Base-by-base conservation (phyloP, 1,284 basidiomycete species). In the Leccinum insolens region DNA sequence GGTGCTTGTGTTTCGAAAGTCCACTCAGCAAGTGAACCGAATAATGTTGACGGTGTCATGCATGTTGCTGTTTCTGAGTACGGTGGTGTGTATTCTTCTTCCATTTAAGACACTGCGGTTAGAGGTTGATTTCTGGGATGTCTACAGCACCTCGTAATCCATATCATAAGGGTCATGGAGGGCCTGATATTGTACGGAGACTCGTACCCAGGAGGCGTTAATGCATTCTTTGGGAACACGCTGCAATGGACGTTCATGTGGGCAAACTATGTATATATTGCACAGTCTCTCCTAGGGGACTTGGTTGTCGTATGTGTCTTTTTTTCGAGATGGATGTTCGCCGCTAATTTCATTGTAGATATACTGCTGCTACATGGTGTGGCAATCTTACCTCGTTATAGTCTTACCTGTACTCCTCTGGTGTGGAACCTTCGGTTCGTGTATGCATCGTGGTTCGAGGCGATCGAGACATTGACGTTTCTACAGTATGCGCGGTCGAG, bases 31-130 rank as follows among this genome's bases (percentile, higher is more conserved):
- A 7, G 55, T 72, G 59, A 70, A 71, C 44, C 28, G 6, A n/a
- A 74, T 46, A 55, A 67, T 72, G 55, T 8, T 75, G 4, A 14
- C 31, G 14, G 65, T 57, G n/a, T 65, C 72, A 22, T 74, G 72
- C 37, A 28, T 44, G 44, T 64, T 73, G n/a, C 28, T 73, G 6
- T 7, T 74, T 28, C 64, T 73, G 2, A 74, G 73, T 55, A 74
- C 72, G 4, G 12, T 15, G 49, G 72, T 73, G 11, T 28, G 72
- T 68, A 15, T 37, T 22, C 20, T 20, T 11, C 41, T n/a, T 22
- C 3, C 39, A 11, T 49, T 20, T 12, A 22, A 41, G 9, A 46
- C 22, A 2, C 14, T 15, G 9, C 4, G 25, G 61, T 14, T 9
- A 31, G 9, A 58, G 4, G 65, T 59, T 59, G 5, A 28, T 65